Evolutionary conservation across 2,329 filamentous ascomycete genomes (phyloP), one percentile per base, ranked within the genome.

Genomic region (Trichophyton schoenleinii): DNA sequence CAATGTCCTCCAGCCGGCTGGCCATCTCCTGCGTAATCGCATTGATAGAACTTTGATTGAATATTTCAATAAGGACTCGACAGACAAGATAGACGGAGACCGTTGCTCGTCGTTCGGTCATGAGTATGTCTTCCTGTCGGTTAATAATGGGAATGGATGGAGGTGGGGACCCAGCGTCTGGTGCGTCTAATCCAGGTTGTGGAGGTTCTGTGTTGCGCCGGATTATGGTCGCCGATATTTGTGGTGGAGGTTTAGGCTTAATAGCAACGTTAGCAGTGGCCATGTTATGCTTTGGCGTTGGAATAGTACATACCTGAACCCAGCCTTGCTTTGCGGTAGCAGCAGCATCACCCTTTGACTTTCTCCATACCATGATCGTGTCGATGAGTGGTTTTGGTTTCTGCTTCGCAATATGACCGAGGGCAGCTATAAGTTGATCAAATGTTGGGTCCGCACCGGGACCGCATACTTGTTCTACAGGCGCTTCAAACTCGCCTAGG

Each of bases 351-450:
- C 91, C 95, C 77, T 97, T 97, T 66, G 85, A 89, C 74, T 96
- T 97, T 61, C 94, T 86, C 94, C 94, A 99, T 36, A 95, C 82
- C 89, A 99, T 99, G 73, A 99, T 91, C 20, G 89, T 91, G 73
- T 99, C 94, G 69, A 99, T 96, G 59, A 99, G 77, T 3, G 91
- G 89, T 71, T 95, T 97, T 3, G 95, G 95, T 70, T 95, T 95
- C 66, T 91, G 88, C 63, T 90, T 88, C 60, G 92, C 90, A 69
- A 99, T 96, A 71, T 97, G 92, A 2, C 94, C 94, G 44, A 99
- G 80, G 15, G 95, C 94, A 31, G 87, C 85, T 65, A 99, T 95
- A 68, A 96, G 83, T 75, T 97, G 92, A 73, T 99, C 94, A 71
- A 99, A 99, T 9, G 84, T 85, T 1, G 87, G 82, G 71, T 99